A percentile compares a stretch with the other conserved stretches of the same genome.
phyloP scores from a whole-genome alignment of 2,329 filamentous ascomycete genomes.

The Colletotrichum tanaceti region DNA sequence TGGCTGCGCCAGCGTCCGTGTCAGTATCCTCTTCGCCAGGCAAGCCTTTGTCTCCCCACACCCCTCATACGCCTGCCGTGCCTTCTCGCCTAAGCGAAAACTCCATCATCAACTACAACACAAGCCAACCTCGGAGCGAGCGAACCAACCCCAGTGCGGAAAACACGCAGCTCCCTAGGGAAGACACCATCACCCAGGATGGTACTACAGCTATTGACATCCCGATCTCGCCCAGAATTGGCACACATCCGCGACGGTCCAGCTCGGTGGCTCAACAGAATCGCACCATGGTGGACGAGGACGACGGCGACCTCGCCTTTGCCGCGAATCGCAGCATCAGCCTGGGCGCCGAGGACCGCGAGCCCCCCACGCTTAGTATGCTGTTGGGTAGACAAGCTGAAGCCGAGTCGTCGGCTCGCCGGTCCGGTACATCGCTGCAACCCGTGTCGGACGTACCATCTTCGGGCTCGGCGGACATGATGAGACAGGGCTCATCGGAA shows the following conservation, averaged over 20 bases:
- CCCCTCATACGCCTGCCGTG: constrained; percentile 91
- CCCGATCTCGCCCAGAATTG: constrained; percentile 74
- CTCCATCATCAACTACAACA: constrained; percentile 78
- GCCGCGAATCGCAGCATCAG: constrained; percentile 75
- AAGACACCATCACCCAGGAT: constrained; percentile 58
- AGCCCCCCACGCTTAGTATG: constrained; percentile 73
- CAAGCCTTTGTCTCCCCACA: constrained; percentile 90
- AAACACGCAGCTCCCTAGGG: constrained; percentile 48
- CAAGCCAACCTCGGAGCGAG: constrained; percentile 45
- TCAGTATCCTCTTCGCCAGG: constrained; percentile 90
- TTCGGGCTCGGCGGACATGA: constrained; percentile 52
- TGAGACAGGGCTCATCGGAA: constrained; percentile 58
- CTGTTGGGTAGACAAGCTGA: constrained; percentile 64
- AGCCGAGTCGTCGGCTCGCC: constrained; percentile 45
- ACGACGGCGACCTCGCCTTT: constrained; percentile 70
- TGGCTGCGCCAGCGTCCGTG: constrained; percentile 78
- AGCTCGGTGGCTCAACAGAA: constrained; percentile 77
- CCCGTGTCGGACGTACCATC: constrained; percentile 57
- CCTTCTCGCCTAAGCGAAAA: constrained; percentile 94
- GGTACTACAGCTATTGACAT: constrained; percentile 78
- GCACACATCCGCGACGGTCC: constrained; percentile 68
- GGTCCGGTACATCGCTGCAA: constrained; percentile 48
- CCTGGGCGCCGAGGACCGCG: constrained; percentile 72
- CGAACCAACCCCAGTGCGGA: constrained; percentile 45
- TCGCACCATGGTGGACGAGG: constrained; percentile 65